Conservation (phyloP, 768 basidiomycete species). For the Tremella fuciformis region DNA sequence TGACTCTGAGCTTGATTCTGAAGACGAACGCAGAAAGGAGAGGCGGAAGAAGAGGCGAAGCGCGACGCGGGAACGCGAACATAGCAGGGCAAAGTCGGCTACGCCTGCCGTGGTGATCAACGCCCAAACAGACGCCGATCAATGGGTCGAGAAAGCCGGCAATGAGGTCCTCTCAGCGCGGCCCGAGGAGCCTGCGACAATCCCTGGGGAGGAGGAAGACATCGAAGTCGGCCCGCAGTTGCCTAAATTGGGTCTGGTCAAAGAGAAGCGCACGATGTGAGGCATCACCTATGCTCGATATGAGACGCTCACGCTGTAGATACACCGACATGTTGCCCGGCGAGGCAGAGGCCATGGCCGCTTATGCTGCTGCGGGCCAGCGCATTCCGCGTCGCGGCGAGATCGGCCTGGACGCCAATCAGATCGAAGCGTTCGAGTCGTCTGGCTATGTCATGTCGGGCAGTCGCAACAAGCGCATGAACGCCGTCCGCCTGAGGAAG, state of each 20-base stretch:
- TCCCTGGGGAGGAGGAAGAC: conserved; percentile 54
- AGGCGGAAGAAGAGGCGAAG: conserved; percentile 47
- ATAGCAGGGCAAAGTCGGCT: conserved; percentile 25
- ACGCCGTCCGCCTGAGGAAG: conserved; percentile 96
- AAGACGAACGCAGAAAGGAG: conserved; percentile 52
- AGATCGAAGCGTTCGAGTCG: conserved; percentile 81
- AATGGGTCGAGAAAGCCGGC: conserved; percentile 50
- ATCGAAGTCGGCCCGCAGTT: conserved; percentile 80
- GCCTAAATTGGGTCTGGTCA: conserved; percentile 50
- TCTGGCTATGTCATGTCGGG: conserved; percentile 99
- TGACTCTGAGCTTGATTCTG: conserved; percentile 47
- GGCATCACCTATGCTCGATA: background rate
- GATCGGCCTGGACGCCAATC: conserved; percentile 82
- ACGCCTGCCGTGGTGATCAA: conserved; percentile 2
- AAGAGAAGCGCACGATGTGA: conserved; percentile 5
- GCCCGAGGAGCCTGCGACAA: background rate
- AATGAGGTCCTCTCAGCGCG: conserved; percentile 20
- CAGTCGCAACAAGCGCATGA: conserved; percentile 91
- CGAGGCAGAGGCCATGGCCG: conserved; percentile 97
- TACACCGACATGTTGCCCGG: conserved; percentile 91
- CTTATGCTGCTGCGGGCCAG: conserved; percentile 77
- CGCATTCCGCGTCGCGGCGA: conserved; percentile 99
- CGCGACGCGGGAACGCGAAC: conserved; percentile 27
- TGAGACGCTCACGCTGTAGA: conserved; percentile 32
- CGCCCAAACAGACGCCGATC: conserved; percentile 35